phyloP scores from a whole-genome alignment of 1,284 basidiomycete genomes.

The Taiwanofungus camphoratus region DNA sequence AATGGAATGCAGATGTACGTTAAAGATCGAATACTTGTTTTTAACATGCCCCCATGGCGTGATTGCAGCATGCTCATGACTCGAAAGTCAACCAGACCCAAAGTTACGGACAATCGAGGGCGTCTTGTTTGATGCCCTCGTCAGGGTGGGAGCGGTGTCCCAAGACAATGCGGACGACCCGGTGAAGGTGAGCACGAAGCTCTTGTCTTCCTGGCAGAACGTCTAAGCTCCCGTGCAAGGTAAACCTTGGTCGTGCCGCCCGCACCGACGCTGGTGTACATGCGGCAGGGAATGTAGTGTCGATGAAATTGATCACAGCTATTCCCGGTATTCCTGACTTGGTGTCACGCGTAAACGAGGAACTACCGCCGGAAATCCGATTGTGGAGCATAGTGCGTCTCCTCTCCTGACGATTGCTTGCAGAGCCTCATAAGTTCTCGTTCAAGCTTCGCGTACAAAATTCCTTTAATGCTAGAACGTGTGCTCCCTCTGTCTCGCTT shows the following conservation, averaged over 20 bases:
- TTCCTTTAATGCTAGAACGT: slow-evolving; percentile 89
- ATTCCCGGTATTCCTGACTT: slow-evolving; percentile 72
- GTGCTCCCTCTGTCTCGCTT: no score
- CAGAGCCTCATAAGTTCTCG: background rate
- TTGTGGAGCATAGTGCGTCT: slow-evolving; percentile 80
- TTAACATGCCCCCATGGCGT: background rate
- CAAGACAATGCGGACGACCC: slow-evolving; percentile 91
- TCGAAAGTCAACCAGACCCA: slow-evolving; percentile 43
- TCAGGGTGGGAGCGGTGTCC: slow-evolving; percentile 87
- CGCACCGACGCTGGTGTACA: slow-evolving; percentile 97
- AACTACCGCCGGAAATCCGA: slow-evolving; percentile 88
- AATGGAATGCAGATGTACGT: slow-evolving; percentile 95
- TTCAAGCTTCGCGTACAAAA: slow-evolving; percentile 73
- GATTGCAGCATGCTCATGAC: slow-evolving; percentile 6
- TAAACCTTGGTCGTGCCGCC: slow-evolving; percentile 84
- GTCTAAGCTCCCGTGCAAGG: slow-evolving; percentile 38
- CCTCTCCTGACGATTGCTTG: background rate
- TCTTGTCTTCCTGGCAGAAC: background rate
- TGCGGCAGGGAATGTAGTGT: slow-evolving; percentile 92
- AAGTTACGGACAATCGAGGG: slow-evolving; percentile 86
- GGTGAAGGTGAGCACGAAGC: slow-evolving; percentile 56
- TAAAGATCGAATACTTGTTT: background rate
- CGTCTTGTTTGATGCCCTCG: slow-evolving; percentile 82
- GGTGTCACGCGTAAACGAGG: slow-evolving; percentile 75
- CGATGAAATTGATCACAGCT: slow-evolving; percentile 82